A percentile compares a stretch with the other conserved stretches of the same genome.
Conservation (phyloP, 495 filamentous ascomycete genomes). For the Hyaloscypha hepaticicola region DNA sequence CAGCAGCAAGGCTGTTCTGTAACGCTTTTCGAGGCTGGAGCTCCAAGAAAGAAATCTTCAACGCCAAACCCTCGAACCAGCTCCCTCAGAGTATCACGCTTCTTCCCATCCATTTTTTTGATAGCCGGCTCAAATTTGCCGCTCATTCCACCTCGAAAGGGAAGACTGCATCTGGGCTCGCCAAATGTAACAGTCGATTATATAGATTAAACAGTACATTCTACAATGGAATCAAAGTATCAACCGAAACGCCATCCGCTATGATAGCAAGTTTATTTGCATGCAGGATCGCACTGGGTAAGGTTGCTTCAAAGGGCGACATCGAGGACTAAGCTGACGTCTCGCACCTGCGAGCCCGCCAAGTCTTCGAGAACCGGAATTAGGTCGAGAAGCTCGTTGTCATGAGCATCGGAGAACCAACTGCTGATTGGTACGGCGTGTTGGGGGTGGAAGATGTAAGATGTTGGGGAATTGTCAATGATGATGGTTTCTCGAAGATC, state of each 20-base stretch:
- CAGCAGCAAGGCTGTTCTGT: conserved; percentile 18
- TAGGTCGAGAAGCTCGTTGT: conserved; percentile 97
- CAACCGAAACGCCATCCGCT: conserved; percentile 52
- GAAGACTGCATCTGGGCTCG: conserved; percentile 23
- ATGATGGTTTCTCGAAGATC: conserved; percentile 98
- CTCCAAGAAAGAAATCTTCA: conserved; percentile 2
- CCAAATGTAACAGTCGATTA: conserved; percentile 30
- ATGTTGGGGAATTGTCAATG: conserved; percentile 98
- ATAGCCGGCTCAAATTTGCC: conserved; percentile 23
- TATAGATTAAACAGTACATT: conserved; percentile 38
- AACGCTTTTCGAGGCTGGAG: conserved; percentile 12
- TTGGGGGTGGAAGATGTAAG: conserved; percentile 99
- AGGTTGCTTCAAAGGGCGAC: conserved; percentile 70
- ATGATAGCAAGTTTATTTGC: conserved; percentile 41
- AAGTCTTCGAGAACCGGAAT: conserved; percentile 99
- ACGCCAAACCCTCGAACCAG: conserved; percentile 5
- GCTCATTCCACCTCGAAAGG: neutral
- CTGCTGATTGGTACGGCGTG: conserved; percentile 99
- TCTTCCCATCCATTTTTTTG: conserved; percentile 20
- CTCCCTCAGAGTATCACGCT: conserved; percentile 12
- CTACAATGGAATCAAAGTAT: conserved; percentile 36
- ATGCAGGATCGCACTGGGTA: conserved; percentile 28
- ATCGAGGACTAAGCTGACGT: conserved; percentile 97
- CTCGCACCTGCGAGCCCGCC: conserved; percentile 78
- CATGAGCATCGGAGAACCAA: conserved; percentile 99